Evolutionary conservation across 164 flowering plant species (phyloP).

Genomic region (Vitis labrusca): DNA sequence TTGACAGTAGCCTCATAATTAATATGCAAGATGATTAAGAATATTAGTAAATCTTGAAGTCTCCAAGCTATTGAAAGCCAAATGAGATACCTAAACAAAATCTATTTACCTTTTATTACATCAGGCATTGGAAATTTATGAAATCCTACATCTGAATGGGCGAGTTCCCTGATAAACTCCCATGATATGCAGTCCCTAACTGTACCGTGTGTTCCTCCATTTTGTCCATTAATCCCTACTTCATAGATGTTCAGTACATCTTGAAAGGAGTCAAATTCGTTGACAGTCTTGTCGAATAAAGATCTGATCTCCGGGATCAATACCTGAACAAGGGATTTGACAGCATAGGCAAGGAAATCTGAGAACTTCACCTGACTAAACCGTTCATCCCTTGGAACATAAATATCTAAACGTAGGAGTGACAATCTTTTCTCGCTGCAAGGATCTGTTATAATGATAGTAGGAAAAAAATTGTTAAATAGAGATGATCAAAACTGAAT

Average conservation of each 20-base stretch:
- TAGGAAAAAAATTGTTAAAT: background rate
- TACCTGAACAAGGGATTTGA: constrained; percentile 71
- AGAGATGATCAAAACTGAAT: background rate
- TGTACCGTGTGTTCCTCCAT: constrained; percentile 17
- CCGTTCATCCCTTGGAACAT: constrained; percentile 89
- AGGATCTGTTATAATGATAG: constrained; percentile 51
- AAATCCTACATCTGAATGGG: constrained; percentile 63
- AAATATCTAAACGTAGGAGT: constrained; percentile 64
- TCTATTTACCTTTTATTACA: constrained; percentile 55
- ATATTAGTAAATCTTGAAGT: background rate
- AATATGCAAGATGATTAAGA: background rate
- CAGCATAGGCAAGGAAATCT: constrained; percentile 73
- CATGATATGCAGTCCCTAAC: constrained; percentile 52
- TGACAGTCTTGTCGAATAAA: constrained; percentile 54
- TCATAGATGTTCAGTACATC: constrained; percentile 70
- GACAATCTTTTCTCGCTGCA: constrained; percentile 61
- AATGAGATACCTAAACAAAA: background rate
- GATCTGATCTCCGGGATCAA: constrained; percentile 52
- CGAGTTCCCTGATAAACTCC: constrained; percentile 73
- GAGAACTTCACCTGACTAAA: constrained; percentile 75
- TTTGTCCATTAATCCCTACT: constrained; percentile 56
- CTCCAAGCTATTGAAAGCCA: background rate
- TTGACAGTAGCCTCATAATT: constrained; percentile 1
- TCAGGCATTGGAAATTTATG: constrained; percentile 79
- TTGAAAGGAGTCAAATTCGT: constrained; percentile 76